Evolutionary conservation across 805 yeast species (phyloP).

Genomic region (Hemisphaericaspora nanyangensis): DNA sequence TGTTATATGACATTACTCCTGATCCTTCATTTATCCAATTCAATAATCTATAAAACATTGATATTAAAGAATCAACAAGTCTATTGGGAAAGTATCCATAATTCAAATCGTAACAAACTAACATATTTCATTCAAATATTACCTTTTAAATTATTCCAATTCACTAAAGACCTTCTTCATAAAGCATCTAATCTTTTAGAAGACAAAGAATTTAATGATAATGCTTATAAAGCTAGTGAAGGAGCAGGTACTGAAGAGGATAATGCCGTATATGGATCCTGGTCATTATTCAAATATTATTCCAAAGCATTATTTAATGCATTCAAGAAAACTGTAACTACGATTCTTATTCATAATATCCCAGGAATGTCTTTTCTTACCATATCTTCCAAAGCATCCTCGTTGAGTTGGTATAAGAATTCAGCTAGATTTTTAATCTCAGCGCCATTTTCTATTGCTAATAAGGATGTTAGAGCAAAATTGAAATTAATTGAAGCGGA

Average conservation of each 20-base stretch:
- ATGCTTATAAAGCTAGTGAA: neutral
- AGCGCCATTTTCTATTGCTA: slow-evolving; percentile 20
- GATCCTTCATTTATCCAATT: slow-evolving; percentile 26
- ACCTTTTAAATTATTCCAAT: slow-evolving; percentile 24
- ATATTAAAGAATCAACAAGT: slow-evolving; percentile 26
- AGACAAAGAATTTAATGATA: slow-evolving; percentile 1
- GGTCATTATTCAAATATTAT: slow-evolving; percentile 6
- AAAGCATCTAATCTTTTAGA: slow-evolving; percentile 3
- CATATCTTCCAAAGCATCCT: neutral
- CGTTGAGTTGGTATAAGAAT: slow-evolving; percentile 2
- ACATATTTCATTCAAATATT: slow-evolving; percentile 32
- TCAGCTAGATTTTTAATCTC: slow-evolving; percentile 7
- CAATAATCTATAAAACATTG: slow-evolving; percentile 31
- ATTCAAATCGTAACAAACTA: slow-evolving; percentile 21
- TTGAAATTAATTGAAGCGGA: slow-evolving; percentile 16
- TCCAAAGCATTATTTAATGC: slow-evolving; percentile 5
- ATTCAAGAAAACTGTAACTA: slow-evolving; percentile 5
- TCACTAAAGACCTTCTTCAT: slow-evolving; percentile 6
- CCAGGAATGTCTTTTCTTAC: slow-evolving; percentile 14
- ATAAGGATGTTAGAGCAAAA: slow-evolving; percentile 23
- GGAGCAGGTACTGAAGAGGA: slow-evolving; percentile 15
- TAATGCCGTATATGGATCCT: slow-evolving; percentile 10
- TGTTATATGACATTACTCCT: slow-evolving; percentile 21
- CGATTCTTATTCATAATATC: slow-evolving; percentile 10
- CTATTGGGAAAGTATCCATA: slow-evolving; percentile 31